Evolutionary conservation across 495 filamentous ascomycete genomes (phyloP).

Genomic region (Penicillium paxilli): DNA sequence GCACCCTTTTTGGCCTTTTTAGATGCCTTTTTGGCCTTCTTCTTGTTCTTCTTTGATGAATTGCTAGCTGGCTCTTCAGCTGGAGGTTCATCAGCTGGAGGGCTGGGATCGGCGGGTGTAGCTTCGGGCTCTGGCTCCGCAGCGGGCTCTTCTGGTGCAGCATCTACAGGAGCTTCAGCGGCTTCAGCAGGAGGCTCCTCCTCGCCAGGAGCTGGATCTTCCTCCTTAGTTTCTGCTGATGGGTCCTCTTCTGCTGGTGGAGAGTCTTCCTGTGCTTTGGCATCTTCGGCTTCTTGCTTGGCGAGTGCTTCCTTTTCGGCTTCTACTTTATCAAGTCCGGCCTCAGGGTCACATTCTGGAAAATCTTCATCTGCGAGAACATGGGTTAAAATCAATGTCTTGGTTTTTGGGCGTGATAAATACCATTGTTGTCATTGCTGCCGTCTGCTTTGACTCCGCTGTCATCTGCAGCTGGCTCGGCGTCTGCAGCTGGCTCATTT

Average conservation of each 20-base stretch:
- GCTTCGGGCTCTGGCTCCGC: background rate
- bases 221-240: background rate
- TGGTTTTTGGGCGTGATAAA: background rate
- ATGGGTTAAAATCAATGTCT: background rate
- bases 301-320: slow-evolving; percentile 31
- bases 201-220: slow-evolving; percentile 5
- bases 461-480: slow-evolving; percentile 9
- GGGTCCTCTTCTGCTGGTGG: slow-evolving; percentile 1
- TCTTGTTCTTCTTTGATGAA: background rate
- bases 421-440: slow-evolving; percentile 24
- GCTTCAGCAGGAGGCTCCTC: slow-evolving; percentile 9
- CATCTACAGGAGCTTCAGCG: slow-evolving; percentile 9
- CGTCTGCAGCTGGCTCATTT: slow-evolving; percentile 1
- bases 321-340: slow-evolving; percentile 31
- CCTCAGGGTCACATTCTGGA: slow-evolving; percentile 28
- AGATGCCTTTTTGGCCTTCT: background rate
- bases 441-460: slow-evolving; percentile 7
- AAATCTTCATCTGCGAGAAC: slow-evolving; percentile 27
- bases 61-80: slow-evolving; percentile 6
- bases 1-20: background rate
- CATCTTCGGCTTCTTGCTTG: slow-evolving; percentile 25
- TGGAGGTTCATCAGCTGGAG: slow-evolving; percentile 5
- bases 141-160: slow-evolving; percentile 1
- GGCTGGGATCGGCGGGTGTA: background rate
- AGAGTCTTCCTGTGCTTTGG: slow-evolving; percentile 16